phyloP scores from a whole-genome alignment of 768 basidiomycete species.

The Filobasidium floriforme region DNA sequence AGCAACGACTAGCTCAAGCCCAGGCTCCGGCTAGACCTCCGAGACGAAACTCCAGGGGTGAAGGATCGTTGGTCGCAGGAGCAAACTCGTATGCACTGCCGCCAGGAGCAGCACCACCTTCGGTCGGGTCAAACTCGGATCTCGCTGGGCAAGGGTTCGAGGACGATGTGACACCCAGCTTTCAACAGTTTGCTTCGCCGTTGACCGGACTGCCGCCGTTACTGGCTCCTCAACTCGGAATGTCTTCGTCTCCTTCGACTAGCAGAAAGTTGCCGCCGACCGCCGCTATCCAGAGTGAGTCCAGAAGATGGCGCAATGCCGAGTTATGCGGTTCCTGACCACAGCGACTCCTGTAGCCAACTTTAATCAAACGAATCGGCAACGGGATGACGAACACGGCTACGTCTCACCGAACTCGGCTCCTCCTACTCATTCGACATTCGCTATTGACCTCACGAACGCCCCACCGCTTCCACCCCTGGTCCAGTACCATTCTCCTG shows the following conservation, averaged over 20 bases:
- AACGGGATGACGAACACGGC: background rate
- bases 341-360: background rate
- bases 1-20: background rate
- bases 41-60: background rate
- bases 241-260: background rate
- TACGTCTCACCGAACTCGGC: slow-evolving; percentile 1
- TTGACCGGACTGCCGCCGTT: slow-evolving; percentile 16
- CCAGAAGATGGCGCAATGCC: background rate
- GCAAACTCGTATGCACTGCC: background rate
- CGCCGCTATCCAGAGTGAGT: background rate
- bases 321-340: background rate
- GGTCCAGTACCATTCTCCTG: background rate
- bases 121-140: background rate
- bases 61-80: background rate
- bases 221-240: slow-evolving; percentile 7
- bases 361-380: background rate
- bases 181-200: slow-evolving; percentile 5
- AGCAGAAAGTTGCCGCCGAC: background rate
- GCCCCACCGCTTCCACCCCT: background rate
- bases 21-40: background rate
- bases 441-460: background rate
- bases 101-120: background rate
- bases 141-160: background rate
- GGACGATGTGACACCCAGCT: background rate
- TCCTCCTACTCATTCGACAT: slow-evolving; percentile 4